Evolutionary conservation across 2,329 filamentous ascomycete species (phyloP), one percentile per base, ranked within the genome.

Genomic region (Botrytis squamosa): DNA sequence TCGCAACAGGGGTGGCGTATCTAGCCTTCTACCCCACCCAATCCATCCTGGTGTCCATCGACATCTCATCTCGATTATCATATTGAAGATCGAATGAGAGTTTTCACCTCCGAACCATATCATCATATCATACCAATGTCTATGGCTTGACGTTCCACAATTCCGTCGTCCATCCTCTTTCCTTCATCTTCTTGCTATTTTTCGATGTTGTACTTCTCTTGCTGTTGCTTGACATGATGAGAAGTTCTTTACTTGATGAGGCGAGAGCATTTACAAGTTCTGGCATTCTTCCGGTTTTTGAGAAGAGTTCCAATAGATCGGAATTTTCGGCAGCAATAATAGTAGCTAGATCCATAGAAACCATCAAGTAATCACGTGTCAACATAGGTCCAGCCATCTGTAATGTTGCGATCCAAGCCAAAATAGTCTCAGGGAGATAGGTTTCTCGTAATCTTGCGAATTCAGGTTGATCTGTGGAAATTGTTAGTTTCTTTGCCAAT

Each of bases 301-400:
- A 82, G 77, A 96, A 92, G 63, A 88, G 87, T 38, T 85, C 83
- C 1, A 91, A 89, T 59, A 95, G 83, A 77, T 91, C 90, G 38
- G 90, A 90, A 75, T 87, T 88, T 76, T 90, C 89, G 73, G 92
- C 90, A 2, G 95, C 93, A 69, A 97, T 88, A 3, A 90, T 81
- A 1, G 91, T 90, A 1, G 94, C 91, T 25, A 99, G 85, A 74
- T 97, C 93, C 92, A 99, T 95, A 79, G 91, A 93, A 80, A 95
- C 91, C 40, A 96, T 87, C 29, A 97, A 86, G 77, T 92, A 88
- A 74, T 95, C 93, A 62, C 94, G 90, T 64, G 90, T 91, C 62
- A 97, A 85, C 67, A 89, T 87, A 65, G 90, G 90, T 5, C 93
- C 94, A 0, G 92, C 92, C 80, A 92, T 92, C 81, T 97, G 92